A percentile compares a stretch with the other conserved stretches of the same genome.
Conservation (phyloP, 1,284 basidiomycete species). For the Rhodotorula sp. region DNA sequence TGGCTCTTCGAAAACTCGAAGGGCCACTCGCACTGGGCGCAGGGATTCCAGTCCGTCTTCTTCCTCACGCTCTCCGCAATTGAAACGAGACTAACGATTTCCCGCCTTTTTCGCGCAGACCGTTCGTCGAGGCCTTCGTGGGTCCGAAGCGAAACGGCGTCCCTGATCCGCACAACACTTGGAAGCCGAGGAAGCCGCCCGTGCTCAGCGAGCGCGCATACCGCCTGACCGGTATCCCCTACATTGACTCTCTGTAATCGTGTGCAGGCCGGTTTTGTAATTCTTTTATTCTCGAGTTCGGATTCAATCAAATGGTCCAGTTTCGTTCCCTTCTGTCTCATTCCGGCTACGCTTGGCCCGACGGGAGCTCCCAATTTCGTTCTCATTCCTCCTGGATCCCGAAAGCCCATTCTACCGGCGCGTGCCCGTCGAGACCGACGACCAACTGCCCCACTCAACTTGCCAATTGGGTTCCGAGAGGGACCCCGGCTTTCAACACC, state of each 20-base stretch:
- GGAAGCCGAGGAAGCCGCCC: constrained; percentile 18
- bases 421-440: too few relatives aligned
- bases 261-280: too few relatives aligned
- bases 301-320: too few relatives aligned
- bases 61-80: background rate
- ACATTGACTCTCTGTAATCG: constrained; percentile 1
- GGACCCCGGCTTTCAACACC: too few relatives aligned
- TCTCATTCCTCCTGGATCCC: too few relatives aligned
- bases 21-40: constrained; percentile 30
- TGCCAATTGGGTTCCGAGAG: too few relatives aligned
- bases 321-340: too few relatives aligned
- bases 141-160: constrained; percentile 24
- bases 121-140: constrained; percentile 10
- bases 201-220: constrained; percentile 26
- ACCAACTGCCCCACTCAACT: too few relatives aligned
- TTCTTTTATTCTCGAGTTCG: background rate
- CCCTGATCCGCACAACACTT: constrained; percentile 23
- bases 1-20: constrained; percentile 19
- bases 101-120: background rate
- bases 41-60: constrained; percentile 10
- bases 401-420: too few relatives aligned
- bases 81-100: background rate
- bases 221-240: constrained; percentile 25
- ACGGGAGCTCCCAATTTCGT: too few relatives aligned
- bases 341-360: too few relatives aligned